Evolutionary conservation across 1,139 yeast species (phyloP).

Genomic region (Debaryomyces udenii): DNA sequence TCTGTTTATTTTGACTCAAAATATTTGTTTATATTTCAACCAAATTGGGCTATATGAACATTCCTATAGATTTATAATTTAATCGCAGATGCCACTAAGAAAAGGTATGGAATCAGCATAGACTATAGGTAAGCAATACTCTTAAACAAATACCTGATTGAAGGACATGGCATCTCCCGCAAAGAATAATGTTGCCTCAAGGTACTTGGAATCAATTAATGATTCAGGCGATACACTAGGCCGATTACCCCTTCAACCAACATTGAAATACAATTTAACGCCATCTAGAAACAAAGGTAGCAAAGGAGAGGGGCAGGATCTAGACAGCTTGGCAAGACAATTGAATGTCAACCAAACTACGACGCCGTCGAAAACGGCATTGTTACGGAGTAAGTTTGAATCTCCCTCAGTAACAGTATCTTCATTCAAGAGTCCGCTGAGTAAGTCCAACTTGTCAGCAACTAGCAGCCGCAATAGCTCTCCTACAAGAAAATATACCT

Average conservation of each 20-base stretch:
- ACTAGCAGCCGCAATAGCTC: slow-evolving; percentile 26
- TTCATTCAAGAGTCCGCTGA: slow-evolving; percentile 40
- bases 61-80: not conserved
- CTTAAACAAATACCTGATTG: not conserved
- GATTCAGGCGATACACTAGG: slow-evolving; percentile 25
- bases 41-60: slow-evolving; percentile 6
- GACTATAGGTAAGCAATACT: no score
- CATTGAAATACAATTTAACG: slow-evolving; percentile 29
- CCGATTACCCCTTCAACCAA: slow-evolving; percentile 36
- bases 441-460: slow-evolving; percentile 23
- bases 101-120: no score
- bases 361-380: slow-evolving; percentile 33
- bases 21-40: slow-evolving; percentile 6
- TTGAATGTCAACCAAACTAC: slow-evolving; percentile 31
- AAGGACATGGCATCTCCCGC: slow-evolving; percentile 27
- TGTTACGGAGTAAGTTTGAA: slow-evolving; percentile 41
- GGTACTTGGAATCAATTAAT: slow-evolving; percentile 36
- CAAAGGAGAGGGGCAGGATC: slow-evolving; percentile 28
- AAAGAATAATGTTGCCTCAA: slow-evolving; percentile 32
- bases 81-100: not conserved
- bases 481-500: slow-evolving; percentile 21
- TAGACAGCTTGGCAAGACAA: slow-evolving; percentile 45
- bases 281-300: slow-evolving; percentile 11
- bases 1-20: slow-evolving; percentile 3
- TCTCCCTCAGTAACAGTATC: slow-evolving; percentile 51